A percentile compares a stretch with the other conserved stretches of the same genome.
Evolutionary conservation across 1,284 basidiomycete genomes (phyloP).

Genomic region (Schizophyllum commune): DNA sequence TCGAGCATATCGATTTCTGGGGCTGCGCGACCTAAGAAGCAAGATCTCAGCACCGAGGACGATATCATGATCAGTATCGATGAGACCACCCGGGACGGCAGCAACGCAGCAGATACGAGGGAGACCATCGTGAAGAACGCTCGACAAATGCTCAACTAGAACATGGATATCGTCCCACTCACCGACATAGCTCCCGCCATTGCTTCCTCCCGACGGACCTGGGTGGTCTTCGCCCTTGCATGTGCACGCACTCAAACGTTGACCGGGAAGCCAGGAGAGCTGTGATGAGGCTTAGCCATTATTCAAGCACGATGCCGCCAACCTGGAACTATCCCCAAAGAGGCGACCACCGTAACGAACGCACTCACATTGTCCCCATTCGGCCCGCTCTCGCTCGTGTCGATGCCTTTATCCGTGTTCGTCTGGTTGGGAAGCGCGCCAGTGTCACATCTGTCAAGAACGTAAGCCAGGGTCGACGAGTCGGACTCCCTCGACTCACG

Average conservation of each 20-base stretch:
- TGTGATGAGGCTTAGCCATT: too few relatives aligned
- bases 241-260: constrained; percentile 67
- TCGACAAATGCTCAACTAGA: too few relatives aligned
- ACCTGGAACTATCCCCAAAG: too few relatives aligned
- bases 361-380: not conserved
- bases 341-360: too few relatives aligned
- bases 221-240: constrained; percentile 80
- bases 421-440: constrained; percentile 84
- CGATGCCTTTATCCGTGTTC: constrained; percentile 22
- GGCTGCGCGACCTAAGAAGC: constrained; percentile 65
- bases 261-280: not conserved
- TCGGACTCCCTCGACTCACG: constrained; percentile 1
- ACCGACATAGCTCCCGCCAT: constrained; percentile 17
- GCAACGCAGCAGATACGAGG: too few relatives aligned
- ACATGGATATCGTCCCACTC: too few relatives aligned
- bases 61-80: not conserved
- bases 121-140: too few relatives aligned
- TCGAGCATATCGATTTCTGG: constrained; percentile 87
- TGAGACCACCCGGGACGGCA: too few relatives aligned
- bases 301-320: too few relatives aligned
- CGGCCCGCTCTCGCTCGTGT: not conserved
- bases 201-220: constrained; percentile 42
- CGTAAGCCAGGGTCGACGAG: not conserved
- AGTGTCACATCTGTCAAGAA: constrained; percentile 47
- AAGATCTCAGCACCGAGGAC: not conserved